Evolutionary conservation across 768 basidiomycete species (phyloP).

Genomic region (Phlegmacium glaucopus): DNA sequence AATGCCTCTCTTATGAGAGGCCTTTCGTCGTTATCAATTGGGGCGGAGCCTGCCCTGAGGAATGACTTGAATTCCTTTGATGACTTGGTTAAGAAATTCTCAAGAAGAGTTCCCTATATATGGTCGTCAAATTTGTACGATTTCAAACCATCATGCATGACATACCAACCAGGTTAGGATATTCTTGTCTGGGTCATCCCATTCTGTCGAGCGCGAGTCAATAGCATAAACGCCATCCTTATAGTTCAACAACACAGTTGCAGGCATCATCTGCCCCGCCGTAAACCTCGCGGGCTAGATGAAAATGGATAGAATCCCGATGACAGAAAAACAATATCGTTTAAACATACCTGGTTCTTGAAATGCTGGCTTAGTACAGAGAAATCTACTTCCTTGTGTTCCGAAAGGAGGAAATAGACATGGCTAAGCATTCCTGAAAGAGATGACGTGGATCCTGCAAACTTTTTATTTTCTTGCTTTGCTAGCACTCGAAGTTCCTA

Average conservation of each 20-base stretch:
- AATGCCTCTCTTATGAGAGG: slow-evolving; percentile 63
- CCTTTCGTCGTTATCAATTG: slow-evolving; percentile 26
- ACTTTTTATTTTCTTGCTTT: slow-evolving; percentile 51
- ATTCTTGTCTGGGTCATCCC: slow-evolving; percentile 52
- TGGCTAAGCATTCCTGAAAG: slow-evolving; percentile 81
- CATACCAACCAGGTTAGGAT: slow-evolving; percentile 74
- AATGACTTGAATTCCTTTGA: slow-evolving; percentile 59
- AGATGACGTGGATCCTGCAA: slow-evolving; percentile 89
- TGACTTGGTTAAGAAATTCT: slow-evolving; percentile 78
- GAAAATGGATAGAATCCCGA: neutral
- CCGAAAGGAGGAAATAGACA: slow-evolving; percentile 84
- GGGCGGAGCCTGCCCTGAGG: slow-evolving; percentile 36
- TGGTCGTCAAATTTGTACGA: neutral
- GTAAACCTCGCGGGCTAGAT: slow-evolving; percentile 63
- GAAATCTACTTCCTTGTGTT: slow-evolving; percentile 62
- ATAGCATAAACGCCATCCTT: slow-evolving; percentile 66
- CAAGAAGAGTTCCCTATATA: slow-evolving; percentile 78
- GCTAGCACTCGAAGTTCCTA: slow-evolving; percentile 70
- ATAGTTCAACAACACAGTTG: slow-evolving; percentile 62
- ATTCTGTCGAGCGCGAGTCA: slow-evolving; percentile 48
- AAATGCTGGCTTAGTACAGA: slow-evolving; percentile 60
- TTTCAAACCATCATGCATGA: neutral
- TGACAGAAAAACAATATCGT: neutral
- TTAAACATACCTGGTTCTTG: slow-evolving; percentile 47
- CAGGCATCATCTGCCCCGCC: slow-evolving; percentile 74